phyloP scores from a whole-genome alignment of 2,329 filamentous ascomycete genomes.

The Cordyceps fumosorosea region DNA sequence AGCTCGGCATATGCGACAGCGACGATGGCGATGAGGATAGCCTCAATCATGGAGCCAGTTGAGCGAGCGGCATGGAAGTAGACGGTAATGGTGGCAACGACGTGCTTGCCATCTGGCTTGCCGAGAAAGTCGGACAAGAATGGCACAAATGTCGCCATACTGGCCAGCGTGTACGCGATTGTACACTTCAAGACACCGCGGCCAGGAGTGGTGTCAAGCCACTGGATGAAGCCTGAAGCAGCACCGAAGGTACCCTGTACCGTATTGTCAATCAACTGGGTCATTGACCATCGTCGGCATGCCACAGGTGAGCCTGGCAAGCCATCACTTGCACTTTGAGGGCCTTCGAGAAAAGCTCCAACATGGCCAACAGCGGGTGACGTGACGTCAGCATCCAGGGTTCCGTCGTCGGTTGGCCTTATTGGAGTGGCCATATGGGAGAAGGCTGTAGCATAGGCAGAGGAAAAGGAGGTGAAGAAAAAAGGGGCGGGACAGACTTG shows the following conservation, averaged over 20 bases:
- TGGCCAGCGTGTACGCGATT: constrained; percentile 74
- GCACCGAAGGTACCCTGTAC: constrained; percentile 12
- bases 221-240: constrained; percentile 39
- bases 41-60: constrained; percentile 79
- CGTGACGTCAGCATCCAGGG: neutral
- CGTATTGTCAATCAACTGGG: neutral
- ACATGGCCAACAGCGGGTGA: constrained; percentile 1
- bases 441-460: neutral
- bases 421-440: constrained; percentile 2
- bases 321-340: neutral
- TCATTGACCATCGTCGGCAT: constrained; percentile 1
- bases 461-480: neutral
- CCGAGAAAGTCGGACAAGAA: constrained; percentile 67
- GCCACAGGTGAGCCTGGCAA: neutral
- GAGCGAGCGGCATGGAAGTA: constrained; percentile 85
- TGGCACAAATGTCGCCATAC: constrained; percentile 71
- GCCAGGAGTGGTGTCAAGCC: constrained; percentile 61
- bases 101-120: constrained; percentile 78
- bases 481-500: too few species aligned
- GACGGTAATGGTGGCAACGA: constrained; percentile 82
- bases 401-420: constrained; percentile 10
- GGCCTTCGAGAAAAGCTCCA: neutral
- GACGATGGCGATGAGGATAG: constrained; percentile 63
- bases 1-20: constrained; percentile 63
- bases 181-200: constrained; percentile 79